phyloP scores from a whole-genome alignment of 805 yeast genomes.

The Cyberlindnera suaveolens region DNA sequence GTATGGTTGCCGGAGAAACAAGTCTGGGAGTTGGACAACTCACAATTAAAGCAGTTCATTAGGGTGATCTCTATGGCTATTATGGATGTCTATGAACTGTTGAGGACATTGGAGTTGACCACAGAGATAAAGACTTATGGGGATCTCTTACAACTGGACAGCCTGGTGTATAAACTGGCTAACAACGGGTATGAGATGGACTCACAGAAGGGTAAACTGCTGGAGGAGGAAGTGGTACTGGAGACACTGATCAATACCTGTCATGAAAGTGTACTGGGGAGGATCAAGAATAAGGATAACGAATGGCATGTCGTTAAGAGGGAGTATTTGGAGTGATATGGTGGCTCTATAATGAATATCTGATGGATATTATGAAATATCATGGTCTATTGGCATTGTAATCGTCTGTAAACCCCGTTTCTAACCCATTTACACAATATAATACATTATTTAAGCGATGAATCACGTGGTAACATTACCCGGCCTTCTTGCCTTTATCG shows the following conservation, averaged over 20 bases:
- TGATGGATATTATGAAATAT: background rate
- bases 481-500: background rate
- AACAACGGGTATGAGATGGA: constrained; percentile 10
- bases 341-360: background rate
- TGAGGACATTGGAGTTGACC: constrained; percentile 11
- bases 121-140: constrained; percentile 4
- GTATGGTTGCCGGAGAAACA: constrained; percentile 2
- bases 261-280: background rate
- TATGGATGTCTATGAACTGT: constrained; percentile 8
- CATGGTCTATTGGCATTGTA: too few species aligned
- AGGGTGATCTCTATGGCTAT: constrained; percentile 13
- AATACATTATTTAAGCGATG: too few species aligned
- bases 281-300: constrained; percentile 13
- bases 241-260: background rate
- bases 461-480: background rate
- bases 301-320: constrained; percentile 24
- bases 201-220: background rate
- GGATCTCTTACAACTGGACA: constrained; percentile 17
- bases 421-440: too few species aligned
- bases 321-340: constrained; percentile 7
- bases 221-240: background rate
- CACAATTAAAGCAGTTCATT: constrained; percentile 10
- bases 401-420: too few species aligned
- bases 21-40: constrained; percentile 11
- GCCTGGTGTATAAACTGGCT: constrained; percentile 19